Conservation (phyloP, 2,329 filamentous ascomycete species). For the Ophiocordyceps camponoti-rufipedis region DNA sequence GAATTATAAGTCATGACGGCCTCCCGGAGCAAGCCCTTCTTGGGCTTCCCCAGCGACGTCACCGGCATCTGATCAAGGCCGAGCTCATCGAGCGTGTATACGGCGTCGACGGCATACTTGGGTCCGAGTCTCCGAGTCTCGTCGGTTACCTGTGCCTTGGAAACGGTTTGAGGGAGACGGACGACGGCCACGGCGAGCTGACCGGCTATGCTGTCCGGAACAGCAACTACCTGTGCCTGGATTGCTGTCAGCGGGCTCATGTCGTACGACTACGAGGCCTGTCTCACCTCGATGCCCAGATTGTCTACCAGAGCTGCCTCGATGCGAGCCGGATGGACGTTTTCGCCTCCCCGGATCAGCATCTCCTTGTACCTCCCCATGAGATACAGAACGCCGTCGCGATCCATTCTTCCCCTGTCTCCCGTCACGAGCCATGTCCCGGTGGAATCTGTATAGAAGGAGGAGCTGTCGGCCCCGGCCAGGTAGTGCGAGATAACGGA, state of each 20-base stretch:
- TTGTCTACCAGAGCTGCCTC: conserved; percentile 17
- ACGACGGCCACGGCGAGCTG: conserved; percentile 28
- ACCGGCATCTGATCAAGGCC: conserved; percentile 18
- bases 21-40: conserved; percentile 17
- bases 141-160: conserved; percentile 14
- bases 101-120: conserved; percentile 19
- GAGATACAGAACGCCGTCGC: conserved; percentile 18
- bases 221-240: conserved; percentile 22
- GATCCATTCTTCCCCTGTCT: conserved; percentile 20
- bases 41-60: conserved; percentile 25
- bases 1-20: conserved; percentile 5
- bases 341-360: conserved; percentile 26
- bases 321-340: conserved; percentile 20
- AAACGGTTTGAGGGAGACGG: conserved; percentile 10
- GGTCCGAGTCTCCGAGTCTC: conserved; percentile 14
- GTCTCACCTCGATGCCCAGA: conserved; percentile 11
- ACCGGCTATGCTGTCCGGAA: conserved; percentile 24
- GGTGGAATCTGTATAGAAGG: conserved; percentile 16
- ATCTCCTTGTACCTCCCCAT: conserved; percentile 25
- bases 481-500: conserved; percentile 17
- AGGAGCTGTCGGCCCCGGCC: conserved; percentile 7
- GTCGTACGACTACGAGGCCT: background rate
- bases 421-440: conserved; percentile 21
- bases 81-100: conserved; percentile 23
- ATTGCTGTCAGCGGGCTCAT: background rate